Conservation (phyloP, 495 filamentous ascomycete genomes). For the Penicillium diatomitis region DNA sequence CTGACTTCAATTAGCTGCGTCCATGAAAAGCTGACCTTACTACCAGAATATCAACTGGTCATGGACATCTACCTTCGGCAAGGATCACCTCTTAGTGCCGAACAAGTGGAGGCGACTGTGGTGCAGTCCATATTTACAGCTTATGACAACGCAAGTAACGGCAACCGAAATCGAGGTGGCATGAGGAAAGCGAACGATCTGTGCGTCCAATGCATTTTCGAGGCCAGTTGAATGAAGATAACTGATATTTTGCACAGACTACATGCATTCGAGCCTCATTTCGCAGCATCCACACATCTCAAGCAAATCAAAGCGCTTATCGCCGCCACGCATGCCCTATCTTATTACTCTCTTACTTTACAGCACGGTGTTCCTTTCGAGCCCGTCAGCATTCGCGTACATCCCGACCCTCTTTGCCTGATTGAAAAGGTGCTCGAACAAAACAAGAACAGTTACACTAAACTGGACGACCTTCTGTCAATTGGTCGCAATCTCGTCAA, state of each 20-base stretch:
- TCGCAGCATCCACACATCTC: conserved; percentile 45
- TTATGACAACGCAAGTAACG: conserved; percentile 88
- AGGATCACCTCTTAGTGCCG: conserved; percentile 38
- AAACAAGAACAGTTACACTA: conserved; percentile 76
- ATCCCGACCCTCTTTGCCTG: conserved; percentile 74
- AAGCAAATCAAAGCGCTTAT: conserved; percentile 59
- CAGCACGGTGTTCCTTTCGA: conserved; percentile 90
- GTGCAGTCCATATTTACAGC: conserved; percentile 58
- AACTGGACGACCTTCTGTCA: conserved; percentile 71
- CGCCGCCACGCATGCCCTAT: conserved; percentile 77
- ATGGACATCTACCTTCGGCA: conserved; percentile 55
- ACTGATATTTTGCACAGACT: conserved; percentile 39
- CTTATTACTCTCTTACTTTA: conserved; percentile 78
- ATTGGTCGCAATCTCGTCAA: conserved; percentile 69
- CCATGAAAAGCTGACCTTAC: neutral
- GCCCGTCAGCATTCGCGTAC: conserved; percentile 81
- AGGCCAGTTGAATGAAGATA: neutral
- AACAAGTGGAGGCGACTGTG: conserved; percentile 55
- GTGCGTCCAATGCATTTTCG: conserved; percentile 36
- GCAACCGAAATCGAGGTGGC: conserved; percentile 71
- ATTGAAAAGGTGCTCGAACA: conserved; percentile 81
- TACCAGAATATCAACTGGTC: conserved; percentile 57
- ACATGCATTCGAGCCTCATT: conserved; percentile 57
- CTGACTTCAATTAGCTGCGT: too few species aligned
- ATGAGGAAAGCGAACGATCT: conserved; percentile 79